Base-by-base conservation (phyloP, 2,329 filamentous ascomycete genomes). In the Fusarium succisae region DNA sequence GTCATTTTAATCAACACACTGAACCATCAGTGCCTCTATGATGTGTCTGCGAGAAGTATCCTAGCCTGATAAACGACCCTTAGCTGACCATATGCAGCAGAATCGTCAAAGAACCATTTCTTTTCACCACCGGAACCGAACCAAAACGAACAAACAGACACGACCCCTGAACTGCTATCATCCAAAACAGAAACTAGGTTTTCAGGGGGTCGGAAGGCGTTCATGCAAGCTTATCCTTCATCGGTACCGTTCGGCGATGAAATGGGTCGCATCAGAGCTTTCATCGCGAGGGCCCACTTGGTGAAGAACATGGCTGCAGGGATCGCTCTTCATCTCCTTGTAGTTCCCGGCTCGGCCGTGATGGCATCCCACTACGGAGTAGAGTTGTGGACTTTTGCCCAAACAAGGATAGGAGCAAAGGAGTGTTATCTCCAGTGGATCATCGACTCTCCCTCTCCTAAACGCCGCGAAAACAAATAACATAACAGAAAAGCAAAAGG, bases 161-260 rank as follows among this genome's bases (percentile, higher is more conserved):
- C 48, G 53, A 54, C 20, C 22, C 22, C 28, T 38, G 15, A 30
- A 45, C 26, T 22, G 45, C 32, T 12, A 28, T 37, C 45, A 44
- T 45, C 32, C n/a, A 39, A 45, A 57, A 57, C 56, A 61, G 35
- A 37, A 51, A 66, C 57, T 61, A 28, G 54, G 61, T 55, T 67
- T 50, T 55, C 76, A 70, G 57, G 76, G 69, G 55, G 69, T 69
- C 32, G 63, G 55, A 66, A 66, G 63, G 69, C 47, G 74, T 74
- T 73, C 66, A 72, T 78, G 72, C 66, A 50, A 61, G 64, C 57
- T 63, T 64, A 30, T 45, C 62, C 66, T 50, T 51, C 26, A 35
- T 63, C 76, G 75, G 72, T 62, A 69, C 68, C 62, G 58, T 62
- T 78, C 75, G 75, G 76, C 58, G 76, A 78, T 73, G 63, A 75